Evolutionary conservation across 306 rosid species (phyloP), one percentile per base, ranked within the genome.

Genomic region (Prinsepia uniflora): DNA sequence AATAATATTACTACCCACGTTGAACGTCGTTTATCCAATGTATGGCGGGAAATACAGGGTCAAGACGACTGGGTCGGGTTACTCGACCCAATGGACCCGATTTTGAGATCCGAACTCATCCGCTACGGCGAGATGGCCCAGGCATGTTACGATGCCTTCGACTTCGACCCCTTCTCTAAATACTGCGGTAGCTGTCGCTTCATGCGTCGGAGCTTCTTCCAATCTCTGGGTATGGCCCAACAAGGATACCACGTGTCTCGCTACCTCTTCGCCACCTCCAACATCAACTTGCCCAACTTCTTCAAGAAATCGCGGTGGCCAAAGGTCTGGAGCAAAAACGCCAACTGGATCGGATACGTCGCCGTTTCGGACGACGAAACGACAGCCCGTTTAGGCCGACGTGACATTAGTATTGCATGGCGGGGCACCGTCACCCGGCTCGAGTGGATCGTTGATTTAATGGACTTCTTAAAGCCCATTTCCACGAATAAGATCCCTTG

Each of bases 111-210:
- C 0, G 98, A 92, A 56, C 81, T 92, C 0, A 83, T 92, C 61
- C 92, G 96, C 3, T 90, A 88, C 54, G 96, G 98, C 8, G 98
- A 92, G 65, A 88, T 90, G 96, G 88, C 92, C 7, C 96, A 92
- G 64, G 87, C 96, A 7, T 90, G 96, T 62, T 92, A 92, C 77
- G 98, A 92, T 65, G 90, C 89, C 11, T 92, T 92, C 73, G 96
- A 90, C 63, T 86, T 83, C 74, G 96, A 92, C 72, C 88, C 96
- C 0, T 92, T 86, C 39, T 92, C 96, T 30, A 90, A 83, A 57
- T 90, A 87, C 77, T 92, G 96, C 73, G 98, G 98, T 0, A 86
- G 90, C 78, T 90, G 96, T 73, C 70, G 90, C 6, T 87, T 80
- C 92, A 47, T 72, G 4, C 77, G 67, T 42, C 36, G 69, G 5